Percentiles rank a stretch among this genome's conserved stretches.
Conservation (phyloP, 352 stramenopile species). For the Elongisporangium prolatum region DNA sequence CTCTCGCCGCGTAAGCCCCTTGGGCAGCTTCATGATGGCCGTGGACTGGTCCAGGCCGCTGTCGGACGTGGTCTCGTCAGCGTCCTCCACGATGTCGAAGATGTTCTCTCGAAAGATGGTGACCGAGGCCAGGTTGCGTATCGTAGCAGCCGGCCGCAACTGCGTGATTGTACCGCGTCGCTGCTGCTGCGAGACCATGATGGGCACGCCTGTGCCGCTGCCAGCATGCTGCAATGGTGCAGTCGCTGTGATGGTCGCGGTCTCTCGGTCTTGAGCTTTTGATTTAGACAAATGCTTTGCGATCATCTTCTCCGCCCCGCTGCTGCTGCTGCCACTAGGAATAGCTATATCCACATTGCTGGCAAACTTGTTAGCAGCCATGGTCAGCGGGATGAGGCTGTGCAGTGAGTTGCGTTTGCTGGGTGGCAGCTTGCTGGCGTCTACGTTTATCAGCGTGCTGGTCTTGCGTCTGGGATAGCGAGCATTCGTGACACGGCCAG, state of each 20-base stretch:
- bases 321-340: neutral
- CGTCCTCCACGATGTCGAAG: slow-evolving; percentile 74
- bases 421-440: neutral
- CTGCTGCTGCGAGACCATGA: slow-evolving; percentile 16
- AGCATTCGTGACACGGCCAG: slow-evolving; percentile 11
- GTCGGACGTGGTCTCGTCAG: slow-evolving; percentile 13
- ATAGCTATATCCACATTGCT: neutral
- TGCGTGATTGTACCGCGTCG: slow-evolving; percentile 22
- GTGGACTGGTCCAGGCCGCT: slow-evolving; percentile 13
- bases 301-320: neutral
- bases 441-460: slow-evolving; percentile 4
- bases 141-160: neutral
- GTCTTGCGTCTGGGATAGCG: slow-evolving; percentile 9
- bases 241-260: neutral
- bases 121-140: neutral
- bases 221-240: neutral
- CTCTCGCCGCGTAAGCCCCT: slow-evolving; percentile 61
- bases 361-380: neutral
- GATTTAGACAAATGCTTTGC: neutral
- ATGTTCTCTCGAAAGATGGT: slow-evolving; percentile 61
- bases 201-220: neutral
- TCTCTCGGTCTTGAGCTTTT: neutral
- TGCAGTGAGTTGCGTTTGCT: neutral
- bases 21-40: slow-evolving; percentile 74
- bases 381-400: neutral